phyloP scores from a whole-genome alignment of 768 basidiomycete genomes.

The Amanita thiersii region DNA sequence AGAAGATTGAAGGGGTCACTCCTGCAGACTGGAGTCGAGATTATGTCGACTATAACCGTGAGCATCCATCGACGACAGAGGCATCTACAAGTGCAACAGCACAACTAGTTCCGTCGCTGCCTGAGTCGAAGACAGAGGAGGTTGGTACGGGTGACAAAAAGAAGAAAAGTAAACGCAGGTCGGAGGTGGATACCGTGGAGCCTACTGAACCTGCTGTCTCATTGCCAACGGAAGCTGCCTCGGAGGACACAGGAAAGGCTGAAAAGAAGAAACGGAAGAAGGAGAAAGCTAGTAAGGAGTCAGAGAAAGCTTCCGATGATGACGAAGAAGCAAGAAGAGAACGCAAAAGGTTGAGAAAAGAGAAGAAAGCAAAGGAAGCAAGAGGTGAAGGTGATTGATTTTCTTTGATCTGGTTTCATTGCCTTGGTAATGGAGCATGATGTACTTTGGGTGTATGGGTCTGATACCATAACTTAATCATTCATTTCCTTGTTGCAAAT shows the following conservation, averaged over 20 bases:
- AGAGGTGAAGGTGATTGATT: constrained; percentile 15
- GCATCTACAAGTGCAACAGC: constrained; percentile 7
- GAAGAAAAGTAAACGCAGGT: constrained; percentile 83
- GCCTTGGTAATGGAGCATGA: neutral
- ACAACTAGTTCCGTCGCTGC: neutral
- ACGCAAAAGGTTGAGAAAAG: constrained; percentile 59
- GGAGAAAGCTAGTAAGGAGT: constrained; percentile 54
- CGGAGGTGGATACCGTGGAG: constrained; percentile 44
- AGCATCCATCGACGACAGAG: constrained; percentile 22
- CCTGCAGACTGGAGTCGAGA: constrained; percentile 88
- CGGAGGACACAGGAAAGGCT: constrained; percentile 36
- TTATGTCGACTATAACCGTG: constrained; percentile 89
- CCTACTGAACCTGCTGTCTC: constrained; percentile 18
- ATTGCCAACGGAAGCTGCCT: constrained; percentile 31
- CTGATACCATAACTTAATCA: neutral
- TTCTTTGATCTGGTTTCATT: neutral
- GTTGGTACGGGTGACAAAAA: constrained; percentile 42
- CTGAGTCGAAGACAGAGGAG: constrained; percentile 25
- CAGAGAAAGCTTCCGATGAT: constrained; percentile 36
- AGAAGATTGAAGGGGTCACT: constrained; percentile 80
- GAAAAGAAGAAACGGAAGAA: constrained; percentile 58
- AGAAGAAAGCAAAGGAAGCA: constrained; percentile 49
- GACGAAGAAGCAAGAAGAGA: constrained; percentile 57
- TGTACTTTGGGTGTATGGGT: neutral
- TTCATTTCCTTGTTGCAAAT: neutral